Conservation (phyloP, 371 early-diverging fungal species). For the Syncephalis plumigaleata region DNA sequence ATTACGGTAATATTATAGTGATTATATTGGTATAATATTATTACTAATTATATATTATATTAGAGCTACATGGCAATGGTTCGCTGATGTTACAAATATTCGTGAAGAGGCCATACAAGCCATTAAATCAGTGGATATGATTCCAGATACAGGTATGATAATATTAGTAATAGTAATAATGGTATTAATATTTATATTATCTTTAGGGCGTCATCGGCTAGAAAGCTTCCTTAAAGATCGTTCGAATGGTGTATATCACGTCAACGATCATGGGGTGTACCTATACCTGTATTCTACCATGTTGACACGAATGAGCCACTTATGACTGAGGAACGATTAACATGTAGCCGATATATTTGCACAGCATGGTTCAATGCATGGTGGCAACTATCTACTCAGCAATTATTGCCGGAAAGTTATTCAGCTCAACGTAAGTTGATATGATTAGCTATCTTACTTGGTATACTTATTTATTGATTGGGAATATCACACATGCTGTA, state of each 20-base stretch:
- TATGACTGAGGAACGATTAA: constrained; percentile 39
- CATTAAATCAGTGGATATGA: constrained; percentile 28
- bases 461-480: not conserved
- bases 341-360: constrained; percentile 45
- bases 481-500: not conserved
- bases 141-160: constrained; percentile 45
- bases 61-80: constrained; percentile 80
- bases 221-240: constrained; percentile 44
- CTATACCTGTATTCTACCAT: constrained; percentile 69
- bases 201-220: constrained; percentile 19
- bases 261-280: constrained; percentile 73
- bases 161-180: constrained; percentile 2
- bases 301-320: constrained; percentile 38
- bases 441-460: not conserved
- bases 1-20: constrained; percentile 18
- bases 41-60: not conserved
- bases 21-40: not conserved
- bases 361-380: constrained; percentile 54
- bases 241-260: constrained; percentile 90
- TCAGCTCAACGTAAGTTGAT: constrained; percentile 16
- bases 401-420: constrained; percentile 50
- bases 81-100: constrained; percentile 46
- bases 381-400: constrained; percentile 58
- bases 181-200: not conserved
- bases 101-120: constrained; percentile 38